phyloP scores from a whole-genome alignment of 257 asterid genomes.

The Paraleonurus japonicus region DNA sequence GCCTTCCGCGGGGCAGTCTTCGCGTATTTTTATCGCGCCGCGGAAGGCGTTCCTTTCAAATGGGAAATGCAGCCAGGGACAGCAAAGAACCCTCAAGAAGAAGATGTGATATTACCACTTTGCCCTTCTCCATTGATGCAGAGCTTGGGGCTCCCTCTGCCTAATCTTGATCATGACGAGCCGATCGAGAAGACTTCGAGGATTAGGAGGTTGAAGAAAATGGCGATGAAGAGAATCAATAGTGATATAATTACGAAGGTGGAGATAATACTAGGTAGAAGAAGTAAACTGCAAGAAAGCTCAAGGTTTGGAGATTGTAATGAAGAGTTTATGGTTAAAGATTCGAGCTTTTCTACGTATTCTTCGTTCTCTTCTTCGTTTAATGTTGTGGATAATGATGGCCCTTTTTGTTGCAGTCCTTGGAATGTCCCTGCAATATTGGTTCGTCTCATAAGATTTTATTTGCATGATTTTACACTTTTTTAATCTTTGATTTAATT shows the following conservation, averaged over 20 bases:
- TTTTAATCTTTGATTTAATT: background rate
- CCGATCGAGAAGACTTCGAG: conserved; percentile 10
- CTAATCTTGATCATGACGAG: conserved; percentile 35
- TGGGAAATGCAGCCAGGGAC: conserved; percentile 88
- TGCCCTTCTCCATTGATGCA: conserved; percentile 69
- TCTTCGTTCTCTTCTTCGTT: conserved; percentile 42
- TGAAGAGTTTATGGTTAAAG: conserved; percentile 33
- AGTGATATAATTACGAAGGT: conserved; percentile 20
- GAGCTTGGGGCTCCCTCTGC: conserved; percentile 47
- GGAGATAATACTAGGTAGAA: conserved; percentile 21
- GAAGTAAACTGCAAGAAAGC: conserved; percentile 29
- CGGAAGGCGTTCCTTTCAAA: conserved; percentile 67
- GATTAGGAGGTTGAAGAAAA: conserved; percentile 32
- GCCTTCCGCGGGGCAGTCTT: conserved; percentile 51
- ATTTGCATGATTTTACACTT: background rate
- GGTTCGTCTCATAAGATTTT: conserved; percentile 33
- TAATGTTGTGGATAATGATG: conserved; percentile 32
- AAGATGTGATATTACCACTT: conserved; percentile 47
- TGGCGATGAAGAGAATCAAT: conserved; percentile 26
- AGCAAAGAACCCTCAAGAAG: conserved; percentile 48
- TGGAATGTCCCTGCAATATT: conserved; percentile 46
- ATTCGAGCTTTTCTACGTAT: conserved; percentile 38
- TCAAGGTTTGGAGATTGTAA: conserved; percentile 38
- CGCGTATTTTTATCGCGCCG: conserved; percentile 43
- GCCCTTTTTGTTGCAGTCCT: conserved; percentile 50